Base-by-base conservation (phyloP, 768 basidiomycete genomes). In the Xerocomellus dryophilus region DNA sequence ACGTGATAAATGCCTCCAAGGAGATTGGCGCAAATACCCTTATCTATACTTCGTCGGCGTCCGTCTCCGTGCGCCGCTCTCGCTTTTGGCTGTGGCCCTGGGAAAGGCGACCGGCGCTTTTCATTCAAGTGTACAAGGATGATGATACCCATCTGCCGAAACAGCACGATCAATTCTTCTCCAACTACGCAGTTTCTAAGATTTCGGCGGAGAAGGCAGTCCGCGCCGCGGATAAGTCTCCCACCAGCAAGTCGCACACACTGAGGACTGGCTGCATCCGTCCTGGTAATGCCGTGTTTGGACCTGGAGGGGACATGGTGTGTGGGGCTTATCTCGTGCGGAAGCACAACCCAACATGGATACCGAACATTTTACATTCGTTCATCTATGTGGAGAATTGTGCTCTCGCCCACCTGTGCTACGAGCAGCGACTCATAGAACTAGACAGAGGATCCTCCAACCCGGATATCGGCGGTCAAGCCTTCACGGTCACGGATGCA, bases 311-410 rank as follows among this genome's bases (percentile, higher is more conserved):
- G 5, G 89, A 90, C 65, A 78, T 86, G 61, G 63, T 87, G 11
- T 82, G 80, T 47, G 86, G 80, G 3, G 78, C 81, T 18, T 87
- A 84, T 65, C 78, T 91, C 40, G 71, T 77, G 3, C 79, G 84
- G 42, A 71, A 77, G 62, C 65, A 71, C 46, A 88, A 84, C 62
- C 84, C 82, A 2, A 80, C 82, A 0, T 91, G 88, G 88, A 74
- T 81, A 31, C 55, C 63, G 5, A 74, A 76, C 53, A 77, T 80
- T 51, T 61, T 88, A 34, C 82, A 85, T 59, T 85, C 84, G 8
- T 86, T 85, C 67, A 70, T 74, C 61, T 88, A 88, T 59, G 88
- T 90, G 56, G 89, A 90, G 70, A 91, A 91, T 61, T 85, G 82
- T 61, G 82, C 84, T 0, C 71, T 83, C 1, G 83, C 87, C 0